Evolutionary conservation across 2,329 filamentous ascomycete species (phyloP).

Genomic region (Calonectria hongkongensis): DNA sequence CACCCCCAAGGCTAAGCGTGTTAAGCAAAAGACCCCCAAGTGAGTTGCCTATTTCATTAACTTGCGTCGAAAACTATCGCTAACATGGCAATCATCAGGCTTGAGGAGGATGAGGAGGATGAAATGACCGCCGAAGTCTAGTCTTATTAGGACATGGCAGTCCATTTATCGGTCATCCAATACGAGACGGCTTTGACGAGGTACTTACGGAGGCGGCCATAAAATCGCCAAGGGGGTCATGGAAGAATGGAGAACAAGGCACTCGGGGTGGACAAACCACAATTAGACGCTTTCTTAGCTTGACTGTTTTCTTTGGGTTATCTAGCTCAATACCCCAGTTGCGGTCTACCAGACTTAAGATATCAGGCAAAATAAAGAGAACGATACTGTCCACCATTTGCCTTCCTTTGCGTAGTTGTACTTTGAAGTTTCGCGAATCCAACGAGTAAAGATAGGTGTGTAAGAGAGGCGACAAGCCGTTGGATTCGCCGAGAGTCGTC

Average conservation of each 20-base stretch:
- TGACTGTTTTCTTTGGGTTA: not conserved
- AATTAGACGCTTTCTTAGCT: not conserved
- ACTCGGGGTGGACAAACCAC: not conserved
- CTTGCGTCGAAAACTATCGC: not conserved
- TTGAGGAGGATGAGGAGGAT: conserved; percentile 42
- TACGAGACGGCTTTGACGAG: too few species aligned
- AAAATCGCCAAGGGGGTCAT: not conserved
- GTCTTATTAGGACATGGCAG: not conserved
- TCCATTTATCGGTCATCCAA: not conserved
- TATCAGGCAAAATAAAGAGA: not conserved
- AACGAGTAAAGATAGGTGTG: not conserved
- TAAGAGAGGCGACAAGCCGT: not conserved
- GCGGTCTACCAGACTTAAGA: not conserved
- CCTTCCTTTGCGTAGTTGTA: not conserved
- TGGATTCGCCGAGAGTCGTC: too few species aligned
- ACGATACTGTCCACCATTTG: not conserved
- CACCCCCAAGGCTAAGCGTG: conserved; percentile 51
- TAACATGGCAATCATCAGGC: conserved; percentile 40
- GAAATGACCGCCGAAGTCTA: conserved; percentile 36
- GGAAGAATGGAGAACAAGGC: not conserved
- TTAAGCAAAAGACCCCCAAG: conserved; percentile 46
- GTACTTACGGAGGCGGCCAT: not conserved
- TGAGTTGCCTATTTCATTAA: conserved; percentile 28
- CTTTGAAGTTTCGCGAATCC: not conserved
- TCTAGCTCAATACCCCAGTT: not conserved